These are phyloP conservation scores for Populus hybrid DNA, from an alignment of 441 rosid species.

Conservation along the genomic window DNA sequence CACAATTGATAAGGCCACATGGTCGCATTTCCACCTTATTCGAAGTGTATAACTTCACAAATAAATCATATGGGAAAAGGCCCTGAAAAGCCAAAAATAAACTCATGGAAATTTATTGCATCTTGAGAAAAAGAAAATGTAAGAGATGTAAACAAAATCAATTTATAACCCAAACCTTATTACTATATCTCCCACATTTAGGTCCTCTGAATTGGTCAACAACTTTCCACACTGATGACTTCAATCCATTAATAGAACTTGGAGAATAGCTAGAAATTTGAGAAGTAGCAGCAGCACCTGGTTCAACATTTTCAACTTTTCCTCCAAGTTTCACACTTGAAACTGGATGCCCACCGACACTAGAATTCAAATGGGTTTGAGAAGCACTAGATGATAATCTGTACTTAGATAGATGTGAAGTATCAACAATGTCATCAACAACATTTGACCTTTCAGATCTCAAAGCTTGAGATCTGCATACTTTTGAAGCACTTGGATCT, in stretches of 20 bases:
- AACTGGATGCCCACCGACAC: constrained; percentile 28
- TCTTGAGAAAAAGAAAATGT: constrained; percentile 2
- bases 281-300: constrained; percentile 28
- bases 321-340: constrained; percentile 33
- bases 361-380: constrained; percentile 30
- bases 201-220: constrained; percentile 75
- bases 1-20: constrained; percentile 83
- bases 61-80: constrained; percentile 66
- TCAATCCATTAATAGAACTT: constrained; percentile 49
- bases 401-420: constrained; percentile 30
- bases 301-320: constrained; percentile 22
- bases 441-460: constrained; percentile 28
- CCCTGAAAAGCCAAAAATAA: constrained; percentile 28
- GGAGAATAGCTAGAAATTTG: constrained; percentile 28
- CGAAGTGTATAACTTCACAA: constrained; percentile 63
- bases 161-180: constrained; percentile 53
- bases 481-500: constrained; percentile 21
- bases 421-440: constrained; percentile 13
- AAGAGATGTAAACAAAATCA: neutral
- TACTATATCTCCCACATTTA: constrained; percentile 52
- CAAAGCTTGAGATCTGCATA: constrained; percentile 27
- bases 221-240: too few relatives aligned
- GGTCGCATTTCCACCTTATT: constrained; percentile 71
- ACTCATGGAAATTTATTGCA: constrained; percentile 12
- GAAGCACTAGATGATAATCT: constrained; percentile 29